phyloP scores from a whole-genome alignment of 1,284 basidiomycete species.

The Cryptococcus wingfieldii region DNA sequence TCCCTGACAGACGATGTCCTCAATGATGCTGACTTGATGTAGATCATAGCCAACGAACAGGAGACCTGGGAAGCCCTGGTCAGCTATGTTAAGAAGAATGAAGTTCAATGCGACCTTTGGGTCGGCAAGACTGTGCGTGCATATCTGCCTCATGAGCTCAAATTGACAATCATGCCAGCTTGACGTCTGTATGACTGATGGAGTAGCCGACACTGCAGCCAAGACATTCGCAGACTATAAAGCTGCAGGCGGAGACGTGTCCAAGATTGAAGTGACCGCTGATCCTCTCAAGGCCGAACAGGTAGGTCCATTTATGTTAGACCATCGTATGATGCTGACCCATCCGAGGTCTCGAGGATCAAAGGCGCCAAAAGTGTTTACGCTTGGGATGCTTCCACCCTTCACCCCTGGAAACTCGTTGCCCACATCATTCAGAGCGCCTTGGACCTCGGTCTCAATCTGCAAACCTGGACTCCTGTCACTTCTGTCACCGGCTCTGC shows the following conservation, averaged over 20 bases:
- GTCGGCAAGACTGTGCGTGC: constrained; percentile 20
- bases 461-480: constrained; percentile 25
- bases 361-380: constrained; percentile 19
- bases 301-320: constrained; percentile 3
- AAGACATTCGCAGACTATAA: constrained; percentile 13
- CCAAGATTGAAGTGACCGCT: constrained; percentile 12
- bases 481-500: constrained; percentile 5
- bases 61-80: constrained; percentile 19
- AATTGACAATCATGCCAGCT: constrained; percentile 2
- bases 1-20: neutral
- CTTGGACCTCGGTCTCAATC: constrained; percentile 14
- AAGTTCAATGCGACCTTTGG: constrained; percentile 29
- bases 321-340: neutral
- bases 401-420: constrained; percentile 25
- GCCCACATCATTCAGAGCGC: constrained; percentile 14
- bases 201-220: constrained; percentile 10
- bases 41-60: constrained; percentile 23
- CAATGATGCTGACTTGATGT: neutral
- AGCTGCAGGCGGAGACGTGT: constrained; percentile 19
- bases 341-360: constrained; percentile 12
- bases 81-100: constrained; percentile 18
- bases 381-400: constrained; percentile 21
- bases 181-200: constrained; percentile 17
- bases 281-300: constrained; percentile 12
- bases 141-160: neutral